These are phyloP conservation scores for Rhizopogon vesiculosus DNA, from an alignment of 768 basidiomycete species.

Conservation along the genomic window DNA sequence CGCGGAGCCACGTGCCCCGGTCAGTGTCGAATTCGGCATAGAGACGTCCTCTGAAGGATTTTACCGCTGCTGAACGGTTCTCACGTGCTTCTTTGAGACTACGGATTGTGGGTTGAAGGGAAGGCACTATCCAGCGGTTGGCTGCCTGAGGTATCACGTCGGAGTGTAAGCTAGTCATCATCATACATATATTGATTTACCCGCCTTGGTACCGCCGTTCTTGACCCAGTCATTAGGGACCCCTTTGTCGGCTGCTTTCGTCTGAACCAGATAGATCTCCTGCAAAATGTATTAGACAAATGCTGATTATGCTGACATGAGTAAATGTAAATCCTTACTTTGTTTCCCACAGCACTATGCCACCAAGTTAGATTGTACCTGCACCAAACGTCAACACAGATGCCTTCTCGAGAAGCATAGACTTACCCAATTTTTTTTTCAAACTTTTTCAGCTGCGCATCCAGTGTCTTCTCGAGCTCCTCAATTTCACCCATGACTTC, in stretches of 20 bases:
- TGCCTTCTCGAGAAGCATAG: neutral
- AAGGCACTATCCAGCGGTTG: conserved; percentile 73
- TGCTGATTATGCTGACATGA: neutral
- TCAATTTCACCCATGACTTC: conserved; percentile 65
- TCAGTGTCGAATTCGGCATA: conserved; percentile 82
- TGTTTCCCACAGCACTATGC: conserved; percentile 81
- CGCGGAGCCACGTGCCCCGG: conserved; percentile 76
- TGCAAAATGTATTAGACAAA: conserved; percentile 23
- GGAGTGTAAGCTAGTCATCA: neutral
- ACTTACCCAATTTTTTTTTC: conserved; percentile 63
- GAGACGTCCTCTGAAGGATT: conserved; percentile 75
- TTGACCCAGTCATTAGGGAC: conserved; percentile 87
- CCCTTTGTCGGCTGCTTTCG: conserved; percentile 49
- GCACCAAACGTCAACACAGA: conserved; percentile 18
- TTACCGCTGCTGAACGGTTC: conserved; percentile 73
- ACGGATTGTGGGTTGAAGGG: conserved; percentile 67
- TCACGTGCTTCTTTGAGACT: conserved; percentile 92
- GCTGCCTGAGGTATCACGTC: conserved; percentile 42
- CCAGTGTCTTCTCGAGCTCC: conserved; percentile 65
- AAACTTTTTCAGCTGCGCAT: conserved; percentile 61
- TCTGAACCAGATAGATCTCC: conserved; percentile 91
- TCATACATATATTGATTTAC: neutral
- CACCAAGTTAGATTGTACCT: conserved; percentile 54
- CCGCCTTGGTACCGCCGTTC: conserved; percentile 73
- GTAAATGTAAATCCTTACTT: conserved; percentile 37